phyloP scores from a whole-genome alignment of 805 yeast genomes.

The Spathaspora hagerdaliae region DNA sequence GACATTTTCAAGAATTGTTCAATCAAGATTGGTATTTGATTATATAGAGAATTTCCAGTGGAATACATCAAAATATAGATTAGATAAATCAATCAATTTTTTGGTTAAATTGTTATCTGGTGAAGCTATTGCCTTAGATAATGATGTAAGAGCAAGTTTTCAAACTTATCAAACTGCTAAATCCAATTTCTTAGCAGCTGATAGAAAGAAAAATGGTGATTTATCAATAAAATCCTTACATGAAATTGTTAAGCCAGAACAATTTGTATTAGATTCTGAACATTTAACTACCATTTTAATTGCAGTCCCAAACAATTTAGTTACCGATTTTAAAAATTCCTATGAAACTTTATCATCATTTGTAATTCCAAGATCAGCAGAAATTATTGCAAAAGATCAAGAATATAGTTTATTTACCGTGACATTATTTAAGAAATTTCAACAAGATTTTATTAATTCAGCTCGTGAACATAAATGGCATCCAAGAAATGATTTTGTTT shows the following conservation, averaged over 20 bases:
- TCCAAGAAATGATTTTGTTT: conserved; percentile 82
- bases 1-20: conserved; percentile 28
- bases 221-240: conserved; percentile 87
- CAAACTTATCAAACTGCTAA: conserved; percentile 77
- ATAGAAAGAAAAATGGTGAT: conserved; percentile 91
- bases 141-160: conserved; percentile 76
- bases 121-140: conserved; percentile 80
- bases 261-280: conserved; percentile 82
- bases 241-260: conserved; percentile 76
- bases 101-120: conserved; percentile 64
- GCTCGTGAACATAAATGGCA: conserved; percentile 85
- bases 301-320: conserved; percentile 74
- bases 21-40: conserved; percentile 49
- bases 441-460: conserved; percentile 61
- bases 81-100: conserved; percentile 78
- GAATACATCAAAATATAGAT: conserved; percentile 83
- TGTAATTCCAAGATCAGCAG: conserved; percentile 91
- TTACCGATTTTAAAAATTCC: conserved; percentile 54
- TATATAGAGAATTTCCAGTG: conserved; percentile 77
- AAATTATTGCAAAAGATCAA: conserved; percentile 61
- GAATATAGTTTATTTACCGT: conserved; percentile 74
- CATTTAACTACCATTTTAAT: conserved; percentile 80
- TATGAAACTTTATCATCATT: conserved; percentile 77
- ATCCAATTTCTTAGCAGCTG: conserved; percentile 80
- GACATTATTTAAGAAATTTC: conserved; percentile 79